Evolutionary conservation across 2,329 filamentous ascomycete species (phyloP).

Genomic region (Ploettnerulaceae sp.): DNA sequence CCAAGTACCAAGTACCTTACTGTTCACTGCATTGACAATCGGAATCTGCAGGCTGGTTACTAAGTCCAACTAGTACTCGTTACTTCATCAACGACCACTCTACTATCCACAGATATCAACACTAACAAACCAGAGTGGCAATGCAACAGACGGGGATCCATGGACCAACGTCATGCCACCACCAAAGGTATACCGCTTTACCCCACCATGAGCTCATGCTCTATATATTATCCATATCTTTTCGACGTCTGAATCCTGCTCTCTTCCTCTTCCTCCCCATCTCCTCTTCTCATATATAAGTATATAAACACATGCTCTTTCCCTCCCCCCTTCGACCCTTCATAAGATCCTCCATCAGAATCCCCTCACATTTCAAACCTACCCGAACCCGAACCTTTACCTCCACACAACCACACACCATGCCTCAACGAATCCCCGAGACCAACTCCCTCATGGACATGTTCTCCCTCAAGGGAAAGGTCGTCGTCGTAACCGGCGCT

Average conservation of each 20-base stretch:
- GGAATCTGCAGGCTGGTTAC: not conserved
- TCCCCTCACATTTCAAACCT: not conserved
- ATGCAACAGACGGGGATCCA: not conserved
- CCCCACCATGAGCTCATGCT: slow-evolving; percentile 21
- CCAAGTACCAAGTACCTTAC: not conserved
- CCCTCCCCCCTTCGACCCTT: not conserved
- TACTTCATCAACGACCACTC: no score
- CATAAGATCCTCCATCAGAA: not conserved
- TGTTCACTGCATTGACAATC: not conserved
- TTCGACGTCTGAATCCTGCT: not conserved
- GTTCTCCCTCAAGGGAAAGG: slow-evolving; percentile 57
- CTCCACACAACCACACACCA: slow-evolving; percentile 33
- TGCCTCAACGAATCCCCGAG: slow-evolving; percentile 55
- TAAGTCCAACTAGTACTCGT: no score
- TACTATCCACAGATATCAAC: no score
- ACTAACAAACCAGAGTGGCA: no score
- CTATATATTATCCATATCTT: no score
- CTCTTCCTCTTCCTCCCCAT: not conserved
- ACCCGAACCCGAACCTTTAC: not conserved
- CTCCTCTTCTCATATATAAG: not conserved
- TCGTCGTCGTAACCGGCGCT: slow-evolving; percentile 59
- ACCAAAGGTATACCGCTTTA: slow-evolving; percentile 5
- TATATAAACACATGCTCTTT: not conserved
- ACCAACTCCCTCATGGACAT: slow-evolving; percentile 53
- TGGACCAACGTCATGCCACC: slow-evolving; percentile 11